Base-by-base conservation (phyloP, 306 rosid species). In the Casuarina glauca region DNA sequence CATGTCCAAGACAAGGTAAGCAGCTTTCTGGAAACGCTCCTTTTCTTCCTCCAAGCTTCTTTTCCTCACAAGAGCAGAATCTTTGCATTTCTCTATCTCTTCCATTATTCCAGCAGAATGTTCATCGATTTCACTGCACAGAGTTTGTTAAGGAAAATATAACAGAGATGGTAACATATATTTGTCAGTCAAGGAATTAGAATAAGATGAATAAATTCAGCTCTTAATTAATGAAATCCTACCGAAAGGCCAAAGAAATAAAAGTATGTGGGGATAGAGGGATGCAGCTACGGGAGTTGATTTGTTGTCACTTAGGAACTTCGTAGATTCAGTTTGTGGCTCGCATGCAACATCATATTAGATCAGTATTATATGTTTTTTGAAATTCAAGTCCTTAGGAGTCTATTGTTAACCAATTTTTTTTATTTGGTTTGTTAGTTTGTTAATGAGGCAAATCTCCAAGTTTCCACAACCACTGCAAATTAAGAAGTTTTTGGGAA, bases 11-110 rank as follows among this genome's bases (percentile, higher is more conserved):
- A 89, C 94, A 72, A 91, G 84, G 75, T 83, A 89, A 79, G 96
- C 96, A 79, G 96, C 93, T 80, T 92, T 91, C 77, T 90, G 96
- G 73, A 90, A 84, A 70, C 75, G 88, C 74, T 92, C 90, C 66
- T 81, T 91, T 87, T 88, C 91, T 80, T 90, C 96, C 67, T 90
- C 94, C 7, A 91, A 83, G 54, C 74, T 68, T 68, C 74, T 87
- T 87, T 90, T 92, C 88, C 84, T 88, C 77, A 89, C 94, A 9
- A 84, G 50, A 80, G 91, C 83, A 81, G 86, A 82, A 43, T 80
- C 81, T 84, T 83, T 87, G 78, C 88, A 83, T 74, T 94, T 94
- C 82, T 83, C 98, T 35, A 93, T 85, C 69, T 88, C 96, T 57
- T 85, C 93, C 53, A 82, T 83, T 32, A 92, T 83, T 69, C 76